Evolutionary conservation across 352 stramenopile species (phyloP).

Genomic region (Phytopythium boreale): DNA sequence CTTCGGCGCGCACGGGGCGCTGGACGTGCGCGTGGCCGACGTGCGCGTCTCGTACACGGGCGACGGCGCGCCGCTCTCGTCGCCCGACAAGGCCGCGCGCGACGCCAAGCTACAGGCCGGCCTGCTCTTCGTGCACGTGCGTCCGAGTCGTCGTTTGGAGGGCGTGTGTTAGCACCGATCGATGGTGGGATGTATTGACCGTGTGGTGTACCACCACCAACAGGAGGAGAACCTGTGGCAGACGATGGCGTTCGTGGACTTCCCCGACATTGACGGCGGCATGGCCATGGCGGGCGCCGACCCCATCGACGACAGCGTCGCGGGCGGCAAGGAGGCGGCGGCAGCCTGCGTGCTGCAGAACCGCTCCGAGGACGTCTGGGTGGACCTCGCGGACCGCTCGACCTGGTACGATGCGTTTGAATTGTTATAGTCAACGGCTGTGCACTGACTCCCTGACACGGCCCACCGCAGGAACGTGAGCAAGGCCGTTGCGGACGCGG

Average conservation of each 20-base stretch:
- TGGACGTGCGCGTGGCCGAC: conserved; percentile 69
- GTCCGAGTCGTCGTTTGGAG: conserved; percentile 4
- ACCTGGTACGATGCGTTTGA: no score
- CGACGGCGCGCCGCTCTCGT: not conserved
- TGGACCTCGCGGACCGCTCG: conserved; percentile 53
- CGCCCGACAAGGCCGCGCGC: not conserved
- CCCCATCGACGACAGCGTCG: not conserved
- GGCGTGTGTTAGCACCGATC: no score
- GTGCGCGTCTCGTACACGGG: conserved; percentile 25
- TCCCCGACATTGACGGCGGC: conserved; percentile 15
- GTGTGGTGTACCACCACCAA: no score
- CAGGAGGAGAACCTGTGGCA: conserved; percentile 61
- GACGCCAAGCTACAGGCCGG: conserved; percentile 26
- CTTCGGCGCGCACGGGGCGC: conserved; percentile 57
- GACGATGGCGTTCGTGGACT: conserved; percentile 42
- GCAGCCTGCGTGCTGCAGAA: conserved; percentile 44
- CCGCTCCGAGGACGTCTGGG: conserved; percentile 43
- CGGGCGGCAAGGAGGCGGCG: conserved; percentile 9
- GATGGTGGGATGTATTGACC: no score
- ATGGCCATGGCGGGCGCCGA: conserved; percentile 20
- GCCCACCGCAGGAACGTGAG: conserved; percentile 45
- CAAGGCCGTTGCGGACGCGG: conserved; percentile 25
- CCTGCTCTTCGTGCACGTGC: conserved; percentile 68
- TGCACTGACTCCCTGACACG: no score
- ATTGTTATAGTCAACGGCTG: no score